Conservation (phyloP, 2,329 filamentous ascomycete genomes). For the Pseudocercospora eumusae region DNA sequence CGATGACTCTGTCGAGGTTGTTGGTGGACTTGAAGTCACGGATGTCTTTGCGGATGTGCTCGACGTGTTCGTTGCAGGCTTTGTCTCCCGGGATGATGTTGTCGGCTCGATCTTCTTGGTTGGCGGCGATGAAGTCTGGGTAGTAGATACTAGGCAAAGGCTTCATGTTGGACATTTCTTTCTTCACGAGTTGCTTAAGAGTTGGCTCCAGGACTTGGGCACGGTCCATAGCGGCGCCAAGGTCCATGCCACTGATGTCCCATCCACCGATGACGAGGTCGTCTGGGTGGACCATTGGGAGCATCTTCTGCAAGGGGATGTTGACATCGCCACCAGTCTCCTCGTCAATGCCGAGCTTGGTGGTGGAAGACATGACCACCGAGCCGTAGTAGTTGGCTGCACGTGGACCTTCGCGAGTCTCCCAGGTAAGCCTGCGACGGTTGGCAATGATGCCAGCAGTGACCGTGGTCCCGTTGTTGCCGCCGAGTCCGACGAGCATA, state of each 20-base stretch:
- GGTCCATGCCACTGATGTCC: conserved; percentile 91
- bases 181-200: conserved; percentile 83
- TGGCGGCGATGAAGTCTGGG: conserved; percentile 97
- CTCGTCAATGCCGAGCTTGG: conserved; percentile 89
- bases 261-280: conserved; percentile 93
- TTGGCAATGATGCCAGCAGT: conserved; percentile 98
- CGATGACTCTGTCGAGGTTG: conserved; percentile 87
- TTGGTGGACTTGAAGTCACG: conserved; percentile 87
- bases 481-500: conserved; percentile 97
- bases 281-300: conserved; percentile 90
- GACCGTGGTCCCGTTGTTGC: conserved; percentile 97
- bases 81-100: conserved; percentile 82
- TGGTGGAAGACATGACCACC: conserved; percentile 92
- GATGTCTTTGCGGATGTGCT: conserved; percentile 90
- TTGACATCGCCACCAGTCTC: conserved; percentile 87
- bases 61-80: conserved; percentile 83
- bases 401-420: conserved; percentile 84
- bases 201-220: conserved; percentile 94
- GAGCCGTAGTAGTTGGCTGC: conserved; percentile 98
- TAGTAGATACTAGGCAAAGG: conserved; percentile 97
- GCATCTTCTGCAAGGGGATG: conserved; percentile 88
- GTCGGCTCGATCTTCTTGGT: conserved; percentile 95
- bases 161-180: conserved; percentile 87
- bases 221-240: conserved; percentile 92
- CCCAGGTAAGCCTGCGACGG: conserved; percentile 81